Conservation (phyloP, 352 stramenopile genomes). For the Globisporangium sylvaticum region DNA sequence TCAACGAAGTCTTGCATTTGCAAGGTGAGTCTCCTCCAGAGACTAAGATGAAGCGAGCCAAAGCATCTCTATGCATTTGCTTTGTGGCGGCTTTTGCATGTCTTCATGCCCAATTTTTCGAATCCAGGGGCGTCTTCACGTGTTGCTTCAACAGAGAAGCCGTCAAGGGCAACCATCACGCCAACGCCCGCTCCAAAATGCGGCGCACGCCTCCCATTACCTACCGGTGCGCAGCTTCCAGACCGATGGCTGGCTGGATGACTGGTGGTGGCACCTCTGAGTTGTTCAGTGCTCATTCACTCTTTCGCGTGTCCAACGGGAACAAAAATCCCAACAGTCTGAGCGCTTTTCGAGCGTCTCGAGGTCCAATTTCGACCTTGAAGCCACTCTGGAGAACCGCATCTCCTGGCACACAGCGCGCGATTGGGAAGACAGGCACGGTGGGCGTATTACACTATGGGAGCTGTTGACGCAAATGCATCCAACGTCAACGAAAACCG, state of each 20-base stretch:
- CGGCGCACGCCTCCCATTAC: background rate
- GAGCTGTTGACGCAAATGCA: background rate
- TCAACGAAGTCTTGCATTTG: conserved; percentile 1
- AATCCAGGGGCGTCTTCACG: background rate
- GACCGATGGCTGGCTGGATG: background rate
- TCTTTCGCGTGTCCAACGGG: background rate
- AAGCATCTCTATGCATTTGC: background rate
- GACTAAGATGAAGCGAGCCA: background rate
- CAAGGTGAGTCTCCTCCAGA: background rate
- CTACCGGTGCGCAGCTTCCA: background rate
- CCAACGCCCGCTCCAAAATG: background rate
- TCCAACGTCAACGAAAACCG: background rate
- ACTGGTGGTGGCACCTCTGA: background rate
- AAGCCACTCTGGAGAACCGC: background rate
- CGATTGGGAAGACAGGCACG: background rate
- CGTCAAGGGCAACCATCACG: conserved; percentile 1
- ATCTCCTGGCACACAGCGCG: background rate
- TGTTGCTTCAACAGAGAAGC: background rate
- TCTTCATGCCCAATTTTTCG: background rate
- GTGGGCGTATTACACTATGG: conserved; percentile 5
- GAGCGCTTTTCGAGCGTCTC: background rate
- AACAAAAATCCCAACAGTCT: background rate
- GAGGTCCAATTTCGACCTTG: background rate
- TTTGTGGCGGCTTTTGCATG: background rate
- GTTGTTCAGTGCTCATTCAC: background rate